phyloP scores from a whole-genome alignment of 1,284 basidiomycete genomes.

The Sphaerobolus stellatus region DNA sequence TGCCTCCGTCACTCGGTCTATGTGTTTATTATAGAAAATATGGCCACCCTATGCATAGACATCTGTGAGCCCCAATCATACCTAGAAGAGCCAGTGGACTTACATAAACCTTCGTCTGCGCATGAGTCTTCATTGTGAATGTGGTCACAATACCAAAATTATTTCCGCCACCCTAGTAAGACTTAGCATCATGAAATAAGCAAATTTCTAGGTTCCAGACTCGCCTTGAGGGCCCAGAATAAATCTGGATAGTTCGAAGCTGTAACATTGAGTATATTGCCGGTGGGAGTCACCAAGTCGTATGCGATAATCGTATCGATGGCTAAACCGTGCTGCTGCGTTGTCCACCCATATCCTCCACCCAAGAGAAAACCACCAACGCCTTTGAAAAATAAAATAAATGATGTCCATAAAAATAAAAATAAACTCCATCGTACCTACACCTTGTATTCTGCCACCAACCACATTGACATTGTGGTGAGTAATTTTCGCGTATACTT shows the following conservation, averaged over 20 bases:
- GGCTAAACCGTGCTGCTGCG: slow-evolving; percentile 20
- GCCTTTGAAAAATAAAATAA: neutral
- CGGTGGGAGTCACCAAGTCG: slow-evolving; percentile 22
- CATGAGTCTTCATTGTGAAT: neutral
- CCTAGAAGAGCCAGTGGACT: too few relatives aligned
- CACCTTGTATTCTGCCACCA: slow-evolving; percentile 22
- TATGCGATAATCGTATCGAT: slow-evolving; percentile 20
- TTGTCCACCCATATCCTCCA: slow-evolving; percentile 23
- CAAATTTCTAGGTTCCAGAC: too few relatives aligned
- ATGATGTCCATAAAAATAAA: neutral
- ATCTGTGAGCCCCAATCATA: neutral
- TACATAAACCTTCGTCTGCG: neutral
- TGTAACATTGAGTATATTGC: slow-evolving; percentile 18
- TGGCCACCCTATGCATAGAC: too few relatives aligned
- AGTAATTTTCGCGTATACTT: slow-evolving; percentile 22
- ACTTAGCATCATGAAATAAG: too few relatives aligned
- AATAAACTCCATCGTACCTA: slow-evolving; percentile 12
- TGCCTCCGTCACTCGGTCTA: too few relatives aligned
- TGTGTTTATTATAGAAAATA: too few relatives aligned
- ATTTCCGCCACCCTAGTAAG: slow-evolving; percentile 8
- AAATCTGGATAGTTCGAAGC: slow-evolving; percentile 31
- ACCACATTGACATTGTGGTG: slow-evolving; percentile 19
- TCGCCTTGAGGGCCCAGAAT: neutral
- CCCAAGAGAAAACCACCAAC: neutral
- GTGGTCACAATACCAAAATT: slow-evolving; percentile 14